Percentiles rank a stretch among this genome's conserved stretches.
These are phyloP conservation scores for Mortierella sp. DNA, from an alignment of 371 early-diverging fungal genomes.

Conservation along the genomic window DNA sequence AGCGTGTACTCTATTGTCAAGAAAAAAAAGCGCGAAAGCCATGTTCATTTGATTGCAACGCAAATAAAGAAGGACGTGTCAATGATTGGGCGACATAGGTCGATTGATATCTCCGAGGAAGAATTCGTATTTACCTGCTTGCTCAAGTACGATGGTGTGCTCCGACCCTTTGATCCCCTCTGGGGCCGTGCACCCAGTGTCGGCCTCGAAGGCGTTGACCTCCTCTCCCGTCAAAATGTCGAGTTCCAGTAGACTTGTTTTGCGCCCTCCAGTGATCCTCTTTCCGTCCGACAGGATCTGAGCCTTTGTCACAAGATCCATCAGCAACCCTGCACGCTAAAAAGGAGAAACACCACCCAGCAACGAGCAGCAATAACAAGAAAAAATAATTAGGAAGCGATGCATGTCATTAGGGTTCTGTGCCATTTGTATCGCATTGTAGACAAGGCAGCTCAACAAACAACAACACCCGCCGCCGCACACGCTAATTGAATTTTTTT, in stretches of 20 bases:
- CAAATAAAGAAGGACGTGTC: too few relatives aligned
- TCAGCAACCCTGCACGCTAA: slow-evolving; percentile 41
- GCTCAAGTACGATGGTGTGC: slow-evolving; percentile 37
- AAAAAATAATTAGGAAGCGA: background rate
- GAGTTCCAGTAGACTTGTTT: slow-evolving; percentile 40
- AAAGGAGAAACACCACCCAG: background rate
- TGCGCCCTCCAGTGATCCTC: slow-evolving; percentile 40
- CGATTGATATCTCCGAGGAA: background rate
- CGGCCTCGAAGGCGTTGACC: slow-evolving; percentile 17
- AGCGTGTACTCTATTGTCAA: slow-evolving; percentile 35
- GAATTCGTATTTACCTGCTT: slow-evolving; percentile 29
- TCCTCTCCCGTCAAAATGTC: slow-evolving; percentile 27
- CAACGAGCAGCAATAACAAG: background rate
- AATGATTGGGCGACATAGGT: background rate
- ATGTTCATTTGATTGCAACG: background rate
- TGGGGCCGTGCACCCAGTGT: slow-evolving; percentile 33
- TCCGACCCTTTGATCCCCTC: slow-evolving; percentile 30
- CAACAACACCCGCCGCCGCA: background rate
- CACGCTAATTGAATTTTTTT: slow-evolving; percentile 2
- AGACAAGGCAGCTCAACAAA: background rate
- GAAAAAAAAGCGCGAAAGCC: background rate
- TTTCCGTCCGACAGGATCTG: slow-evolving; percentile 46
- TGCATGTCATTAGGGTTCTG: background rate
- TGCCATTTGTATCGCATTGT: background rate
- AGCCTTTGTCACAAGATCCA: slow-evolving; percentile 36